phyloP scores from a whole-genome alignment of 345 rosid species.

The Capsella bursapastoris region DNA sequence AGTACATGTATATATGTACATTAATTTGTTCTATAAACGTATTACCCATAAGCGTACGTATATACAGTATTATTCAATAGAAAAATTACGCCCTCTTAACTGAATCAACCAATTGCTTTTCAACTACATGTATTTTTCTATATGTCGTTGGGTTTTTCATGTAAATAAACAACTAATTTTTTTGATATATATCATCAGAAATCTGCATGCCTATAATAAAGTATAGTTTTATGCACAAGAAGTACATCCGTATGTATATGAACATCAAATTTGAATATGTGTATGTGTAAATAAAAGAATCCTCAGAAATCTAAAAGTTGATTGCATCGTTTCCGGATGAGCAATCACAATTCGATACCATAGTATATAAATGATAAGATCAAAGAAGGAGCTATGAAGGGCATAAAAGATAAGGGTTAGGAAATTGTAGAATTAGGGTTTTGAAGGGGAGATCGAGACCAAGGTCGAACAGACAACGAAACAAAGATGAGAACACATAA shows the following conservation, averaged over 20 bases:
- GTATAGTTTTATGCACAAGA: neutral
- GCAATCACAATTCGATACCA: conserved; percentile 2
- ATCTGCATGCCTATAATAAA: neutral
- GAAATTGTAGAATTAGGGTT: conserved; percentile 15
- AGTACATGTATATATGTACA: conserved; percentile 3
- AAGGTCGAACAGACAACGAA: conserved; percentile 54
- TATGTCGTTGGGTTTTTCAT: conserved; percentile 15
- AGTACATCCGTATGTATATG: neutral
- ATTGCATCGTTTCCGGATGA: neutral
- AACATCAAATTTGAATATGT: neutral
- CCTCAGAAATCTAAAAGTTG: neutral
- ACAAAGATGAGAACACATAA: conserved; percentile 45
- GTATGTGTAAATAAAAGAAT: neutral
- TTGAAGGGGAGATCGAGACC: conserved; percentile 28
- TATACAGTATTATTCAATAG: conserved; percentile 1
- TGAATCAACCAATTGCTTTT: neutral
- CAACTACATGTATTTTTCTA: neutral
- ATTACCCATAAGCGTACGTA: neutral
- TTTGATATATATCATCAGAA: neutral
- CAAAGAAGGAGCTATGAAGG: conserved; percentile 12
- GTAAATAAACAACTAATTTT: neutral
- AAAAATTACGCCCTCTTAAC: neutral
- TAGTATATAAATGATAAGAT: neutral
- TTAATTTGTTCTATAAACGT: neutral
- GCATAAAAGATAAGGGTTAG: conserved; percentile 1